Base-by-base conservation (phyloP, 495 filamentous ascomycete species). In the Entonaema liquescens region DNA sequence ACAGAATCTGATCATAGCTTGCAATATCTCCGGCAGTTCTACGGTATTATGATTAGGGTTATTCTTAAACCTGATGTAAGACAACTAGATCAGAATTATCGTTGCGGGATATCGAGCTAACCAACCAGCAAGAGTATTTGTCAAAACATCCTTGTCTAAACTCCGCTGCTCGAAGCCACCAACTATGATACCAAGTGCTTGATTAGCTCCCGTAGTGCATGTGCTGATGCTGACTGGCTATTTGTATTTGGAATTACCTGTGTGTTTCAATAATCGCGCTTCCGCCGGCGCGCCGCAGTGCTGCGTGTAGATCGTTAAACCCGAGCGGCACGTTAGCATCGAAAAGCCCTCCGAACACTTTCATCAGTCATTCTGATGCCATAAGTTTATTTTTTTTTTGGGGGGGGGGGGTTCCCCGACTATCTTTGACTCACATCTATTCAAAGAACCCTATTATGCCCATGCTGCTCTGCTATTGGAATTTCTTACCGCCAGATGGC, bases 191-290 rank as follows among this genome's bases (percentile, higher is more conserved):
- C 61, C 57, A n/a, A 54, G 38, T 31, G 55, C 33, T 57, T 64
- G 47, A 59, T 61, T 67, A 67, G 54, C 63, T 59, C 21, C 62
- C 67, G 58, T 36, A 17, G 62, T 70, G 62, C 52, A 60, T 53
- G 17, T 67, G 53, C 62, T 26, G 36, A 60, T 59, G 62, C 61
- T 70, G 52, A 74, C 50, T 74, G 71, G 71, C 67, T 67, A 33
- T 54, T 67, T 3, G 62, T 66, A 74, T 74, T 74, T 74, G 71
- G 62, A 74, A 74, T 74, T 74, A 55, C 44, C 25, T 59, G 31
- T 35, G 59, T 53, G n/a, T 59, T 21, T 44, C 62, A 63, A 62
- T 56, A 52, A 57, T 50, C 40, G 58, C 36, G 13, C 36, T 57
- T 66, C 21, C 52, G 17, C 36, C 54, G 17, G 35, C 6, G 57